These are phyloP conservation scores for Elaeis oleifera DNA, from an alignment of 202 grass and related monocot species.

Conservation along the genomic window DNA sequence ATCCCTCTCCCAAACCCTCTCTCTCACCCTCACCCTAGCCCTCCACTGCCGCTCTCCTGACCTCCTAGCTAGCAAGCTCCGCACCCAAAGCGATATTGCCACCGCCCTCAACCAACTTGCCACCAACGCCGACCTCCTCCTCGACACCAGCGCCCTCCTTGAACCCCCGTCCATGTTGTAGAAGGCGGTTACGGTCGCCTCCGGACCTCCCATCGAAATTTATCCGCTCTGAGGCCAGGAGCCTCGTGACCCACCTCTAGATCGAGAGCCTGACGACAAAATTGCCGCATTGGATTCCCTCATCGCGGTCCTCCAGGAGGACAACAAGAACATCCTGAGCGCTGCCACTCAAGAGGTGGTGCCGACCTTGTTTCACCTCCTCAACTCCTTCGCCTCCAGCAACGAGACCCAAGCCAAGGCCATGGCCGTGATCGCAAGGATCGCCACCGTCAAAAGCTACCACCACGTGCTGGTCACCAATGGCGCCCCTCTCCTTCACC, in stretches of 20 bases:
- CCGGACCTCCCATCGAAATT: neutral
- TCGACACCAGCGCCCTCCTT: neutral
- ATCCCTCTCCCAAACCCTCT: conserved; percentile 33
- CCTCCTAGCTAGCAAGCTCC: conserved; percentile 47
- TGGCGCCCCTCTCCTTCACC: conserved; percentile 6
- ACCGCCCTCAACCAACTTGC: conserved; percentile 45
- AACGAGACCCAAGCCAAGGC: conserved; percentile 15
- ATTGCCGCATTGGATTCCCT: conserved; percentile 14
- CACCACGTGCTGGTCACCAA: conserved; percentile 10
- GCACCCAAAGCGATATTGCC: conserved; percentile 60
- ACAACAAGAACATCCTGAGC: conserved; percentile 15
- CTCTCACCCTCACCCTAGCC: conserved; percentile 25
- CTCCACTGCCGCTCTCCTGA: conserved; percentile 1
- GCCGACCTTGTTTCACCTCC: conserved; percentile 1
- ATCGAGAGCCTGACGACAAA: conserved; percentile 11
- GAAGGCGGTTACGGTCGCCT: conserved; percentile 2
- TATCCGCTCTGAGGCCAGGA: conserved; percentile 2
- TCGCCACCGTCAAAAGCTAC: conserved; percentile 17
- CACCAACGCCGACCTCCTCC: conserved; percentile 51
- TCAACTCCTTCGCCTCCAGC: conserved; percentile 5
- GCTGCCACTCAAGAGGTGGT: conserved; percentile 8
- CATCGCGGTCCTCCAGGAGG: conserved; percentile 5
- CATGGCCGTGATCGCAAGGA: conserved; percentile 5
- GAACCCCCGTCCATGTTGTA: neutral
- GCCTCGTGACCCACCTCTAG: conserved; percentile 23